Evolutionary conservation across 1,284 basidiomycete species (phyloP).

Genomic region (Wallemia ichthyophaga): DNA sequence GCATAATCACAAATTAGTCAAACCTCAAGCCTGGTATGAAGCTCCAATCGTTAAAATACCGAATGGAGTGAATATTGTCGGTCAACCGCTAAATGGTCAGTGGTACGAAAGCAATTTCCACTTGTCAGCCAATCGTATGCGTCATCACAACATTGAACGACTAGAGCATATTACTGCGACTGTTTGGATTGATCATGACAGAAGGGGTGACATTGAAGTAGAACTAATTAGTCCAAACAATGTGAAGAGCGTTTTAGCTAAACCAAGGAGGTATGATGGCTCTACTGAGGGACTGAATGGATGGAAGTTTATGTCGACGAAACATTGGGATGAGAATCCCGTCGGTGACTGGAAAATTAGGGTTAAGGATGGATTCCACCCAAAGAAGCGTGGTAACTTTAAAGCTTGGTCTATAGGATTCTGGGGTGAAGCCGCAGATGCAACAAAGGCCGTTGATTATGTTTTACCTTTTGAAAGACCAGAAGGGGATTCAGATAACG

Average conservation of each 20-base stretch:
- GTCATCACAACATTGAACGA: constrained; percentile 44
- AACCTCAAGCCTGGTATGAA: constrained; percentile 74
- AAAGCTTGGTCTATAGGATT: constrained; percentile 73
- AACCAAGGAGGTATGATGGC: constrained; percentile 35
- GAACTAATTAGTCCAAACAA: constrained; percentile 61
- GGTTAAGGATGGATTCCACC: constrained; percentile 42
- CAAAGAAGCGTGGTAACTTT: constrained; percentile 40
- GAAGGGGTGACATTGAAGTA: constrained; percentile 77
- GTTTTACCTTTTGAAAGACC: constrained; percentile 9
- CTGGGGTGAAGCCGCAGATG: constrained; percentile 68
- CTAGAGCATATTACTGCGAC: constrained; percentile 79
- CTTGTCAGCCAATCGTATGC: constrained; percentile 37
- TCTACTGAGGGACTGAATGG: constrained; percentile 47
- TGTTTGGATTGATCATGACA: constrained; percentile 68
- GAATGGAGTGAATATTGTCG: constrained; percentile 9
- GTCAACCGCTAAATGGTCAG: constrained; percentile 10
- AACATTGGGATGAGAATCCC: constrained; percentile 91
- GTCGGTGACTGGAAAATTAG: constrained; percentile 73
- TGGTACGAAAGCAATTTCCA: constrained; percentile 21
- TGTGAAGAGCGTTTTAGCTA: constrained; percentile 54
- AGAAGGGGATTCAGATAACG: constrained; percentile 12
- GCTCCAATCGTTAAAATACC: constrained; percentile 35
- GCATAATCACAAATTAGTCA: constrained; percentile 54
- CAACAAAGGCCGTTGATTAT: constrained; percentile 34
- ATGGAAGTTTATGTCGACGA: constrained; percentile 94